Percentiles rank a stretch among this genome's conserved stretches.
These are phyloP conservation scores for Jaminaea rosea DNA, from an alignment of 1,284 basidiomycete species.

Conservation along the genomic window DNA sequence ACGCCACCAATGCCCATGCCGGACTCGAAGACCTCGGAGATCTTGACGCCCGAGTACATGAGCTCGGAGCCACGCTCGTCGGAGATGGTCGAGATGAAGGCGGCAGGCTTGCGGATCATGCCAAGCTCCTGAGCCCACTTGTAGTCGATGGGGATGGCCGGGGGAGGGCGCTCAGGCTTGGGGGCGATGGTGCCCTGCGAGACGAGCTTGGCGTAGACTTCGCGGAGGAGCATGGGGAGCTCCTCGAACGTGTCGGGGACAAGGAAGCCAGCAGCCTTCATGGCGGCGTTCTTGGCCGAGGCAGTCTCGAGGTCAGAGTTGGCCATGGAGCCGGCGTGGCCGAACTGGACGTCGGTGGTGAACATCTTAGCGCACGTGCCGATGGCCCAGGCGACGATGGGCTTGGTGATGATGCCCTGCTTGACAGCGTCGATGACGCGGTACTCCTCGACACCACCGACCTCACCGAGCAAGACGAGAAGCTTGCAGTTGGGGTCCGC, in stretches of 20 bases:
- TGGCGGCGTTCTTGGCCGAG: slow-evolving; percentile 90
- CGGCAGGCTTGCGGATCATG: slow-evolving; percentile 94
- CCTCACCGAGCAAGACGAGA: slow-evolving; percentile 95
- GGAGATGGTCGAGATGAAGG: slow-evolving; percentile 98
- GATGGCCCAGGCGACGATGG: slow-evolving; percentile 98
- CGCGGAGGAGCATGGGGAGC: slow-evolving; percentile 71
- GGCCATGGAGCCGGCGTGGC: slow-evolving; percentile 95
- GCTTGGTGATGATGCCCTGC: slow-evolving; percentile 87
- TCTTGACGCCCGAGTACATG: slow-evolving; percentile 96
- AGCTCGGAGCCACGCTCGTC: slow-evolving; percentile 99
- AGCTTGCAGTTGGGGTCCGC: slow-evolving; percentile 96
- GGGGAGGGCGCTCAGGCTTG: slow-evolving; percentile 74
- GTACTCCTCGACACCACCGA: slow-evolving; percentile 98
- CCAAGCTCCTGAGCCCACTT: slow-evolving; percentile 97
- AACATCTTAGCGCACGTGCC: slow-evolving; percentile 99
- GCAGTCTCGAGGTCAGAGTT: slow-evolving; percentile 96
- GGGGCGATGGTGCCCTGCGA: slow-evolving; percentile 61
- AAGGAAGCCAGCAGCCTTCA: slow-evolving; percentile 89
- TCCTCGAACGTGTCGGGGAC: slow-evolving; percentile 98
- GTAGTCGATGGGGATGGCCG: slow-evolving; percentile 98
- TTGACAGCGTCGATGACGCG: slow-evolving; percentile 97
- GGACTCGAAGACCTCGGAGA: slow-evolving; percentile 72
- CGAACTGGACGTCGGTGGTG: slow-evolving; percentile 96
- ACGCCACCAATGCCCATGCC: slow-evolving; percentile 80
- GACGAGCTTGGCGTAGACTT: slow-evolving; percentile 78